Percentiles rank a stretch among this genome's conserved stretches.
phyloP scores from a whole-genome alignment of 2,329 filamentous ascomycete genomes.

The Xylaria hypoxylon region DNA sequence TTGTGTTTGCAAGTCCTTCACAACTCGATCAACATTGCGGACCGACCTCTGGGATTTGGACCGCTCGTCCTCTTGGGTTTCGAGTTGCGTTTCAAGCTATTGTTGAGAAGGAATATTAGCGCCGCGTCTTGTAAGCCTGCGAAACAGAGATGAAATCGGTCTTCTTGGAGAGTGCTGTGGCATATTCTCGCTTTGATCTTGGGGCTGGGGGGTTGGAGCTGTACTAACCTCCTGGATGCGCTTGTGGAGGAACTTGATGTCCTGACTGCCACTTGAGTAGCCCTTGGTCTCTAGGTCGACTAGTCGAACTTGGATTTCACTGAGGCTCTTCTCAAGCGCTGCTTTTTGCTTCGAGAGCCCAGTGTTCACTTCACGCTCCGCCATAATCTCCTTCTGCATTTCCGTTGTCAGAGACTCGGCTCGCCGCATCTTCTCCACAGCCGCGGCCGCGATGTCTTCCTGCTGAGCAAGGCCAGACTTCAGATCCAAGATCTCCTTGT shows the following conservation, averaged over 20 bases:
- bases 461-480: constrained; percentile 91
- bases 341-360: constrained; percentile 92
- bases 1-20: constrained; percentile 92
- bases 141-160: constrained; percentile 43
- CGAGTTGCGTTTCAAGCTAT: constrained; percentile 88
- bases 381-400: constrained; percentile 90
- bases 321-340: constrained; percentile 86
- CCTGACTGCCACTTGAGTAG: constrained; percentile 92
- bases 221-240: constrained; percentile 89
- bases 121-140: constrained; percentile 40
- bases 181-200: constrained; percentile 23
- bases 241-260: constrained; percentile 94
- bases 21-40: constrained; percentile 91
- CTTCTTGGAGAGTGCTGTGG: constrained; percentile 32
- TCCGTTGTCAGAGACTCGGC: constrained; percentile 89
- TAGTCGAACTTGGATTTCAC: constrained; percentile 88
- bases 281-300: constrained; percentile 97
- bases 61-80: constrained; percentile 82
- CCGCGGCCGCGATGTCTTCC: constrained; percentile 90
- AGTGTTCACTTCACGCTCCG: constrained; percentile 83
- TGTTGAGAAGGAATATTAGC: constrained; percentile 47
- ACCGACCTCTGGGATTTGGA: constrained; percentile 86
- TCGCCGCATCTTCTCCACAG: constrained; percentile 96
- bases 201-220: constrained; percentile 34
- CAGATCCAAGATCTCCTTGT: constrained; percentile 89